A percentile compares a stretch with the other conserved stretches of the same genome.
These are phyloP conservation scores for Oropetium thomaeum DNA, from an alignment of 176 grass and related monocot genomes.

Conservation along the genomic window DNA sequence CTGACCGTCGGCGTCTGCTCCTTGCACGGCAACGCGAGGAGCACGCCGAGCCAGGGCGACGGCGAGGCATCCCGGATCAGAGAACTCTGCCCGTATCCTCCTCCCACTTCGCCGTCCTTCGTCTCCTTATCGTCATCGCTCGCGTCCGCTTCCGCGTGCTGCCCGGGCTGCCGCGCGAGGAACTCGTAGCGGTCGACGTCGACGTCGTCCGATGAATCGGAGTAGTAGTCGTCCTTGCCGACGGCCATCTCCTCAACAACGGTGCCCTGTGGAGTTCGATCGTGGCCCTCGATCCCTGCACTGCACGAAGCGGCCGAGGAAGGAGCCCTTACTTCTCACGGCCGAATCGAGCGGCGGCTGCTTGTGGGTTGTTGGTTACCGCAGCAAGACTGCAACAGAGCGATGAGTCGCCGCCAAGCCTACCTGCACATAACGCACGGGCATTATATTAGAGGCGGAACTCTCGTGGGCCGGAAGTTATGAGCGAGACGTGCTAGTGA, in stretches of 20 bases:
- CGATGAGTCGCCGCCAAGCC: not conserved
- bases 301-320: no score
- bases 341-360: not conserved
- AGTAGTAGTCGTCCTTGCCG: not conserved
- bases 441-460: not conserved
- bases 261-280: no score
- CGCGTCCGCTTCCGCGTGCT: not conserved
- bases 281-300: no score
- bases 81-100: not conserved
- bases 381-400: not conserved
- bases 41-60: not conserved
- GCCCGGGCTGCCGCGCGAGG: conserved; percentile 29
- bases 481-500: not conserved
- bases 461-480: not conserved
- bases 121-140: not conserved
- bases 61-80: not conserved
- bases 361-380: not conserved
- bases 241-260: not conserved
- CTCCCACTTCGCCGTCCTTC: not conserved
- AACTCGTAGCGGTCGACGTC: conserved; percentile 42
- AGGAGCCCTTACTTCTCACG: not conserved
- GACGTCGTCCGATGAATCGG: not conserved
- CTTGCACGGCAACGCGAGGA: not conserved
- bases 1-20: not conserved
- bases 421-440: not conserved